Conservation (phyloP, 2,329 filamentous ascomycete species). For the Sarocladium brachiariae region DNA sequence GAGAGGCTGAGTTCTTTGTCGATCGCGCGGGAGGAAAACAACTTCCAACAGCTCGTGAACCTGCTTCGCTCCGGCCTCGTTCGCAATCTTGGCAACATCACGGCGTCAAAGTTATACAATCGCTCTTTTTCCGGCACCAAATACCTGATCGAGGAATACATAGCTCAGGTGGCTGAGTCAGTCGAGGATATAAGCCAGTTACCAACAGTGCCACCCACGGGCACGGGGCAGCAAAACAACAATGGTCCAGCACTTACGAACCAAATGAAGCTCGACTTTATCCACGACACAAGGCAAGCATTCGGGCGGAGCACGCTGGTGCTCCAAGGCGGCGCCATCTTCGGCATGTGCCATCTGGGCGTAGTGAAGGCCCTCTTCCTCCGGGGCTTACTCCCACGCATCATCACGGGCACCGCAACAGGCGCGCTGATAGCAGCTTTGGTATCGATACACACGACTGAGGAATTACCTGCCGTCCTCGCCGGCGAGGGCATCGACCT, state of each 20-base stretch:
- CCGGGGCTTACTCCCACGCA: conserved; percentile 73
- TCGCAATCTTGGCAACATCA: conserved; percentile 88
- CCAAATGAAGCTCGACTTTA: conserved; percentile 75
- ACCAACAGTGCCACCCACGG: conserved; percentile 35
- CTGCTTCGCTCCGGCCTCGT: conserved; percentile 72
- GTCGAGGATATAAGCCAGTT: conserved; percentile 68
- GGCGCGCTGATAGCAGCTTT: conserved; percentile 85
- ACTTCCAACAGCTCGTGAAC: conserved; percentile 70
- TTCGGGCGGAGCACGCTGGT: conserved; percentile 83
- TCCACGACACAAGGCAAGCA: conserved; percentile 81
- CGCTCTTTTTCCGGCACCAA: conserved; percentile 85
- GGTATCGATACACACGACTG: conserved; percentile 79
- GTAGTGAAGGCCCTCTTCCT: conserved; percentile 83
- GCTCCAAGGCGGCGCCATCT: conserved; percentile 84
- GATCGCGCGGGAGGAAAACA: conserved; percentile 60
- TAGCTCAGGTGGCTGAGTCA: conserved; percentile 74
- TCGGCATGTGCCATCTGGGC: conserved; percentile 83
- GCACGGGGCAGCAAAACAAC: conserved; percentile 17
- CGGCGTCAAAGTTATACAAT: conserved; percentile 73
- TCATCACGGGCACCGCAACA: conserved; percentile 86
- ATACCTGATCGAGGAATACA: conserved; percentile 83
- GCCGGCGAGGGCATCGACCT: conserved; percentile 77
- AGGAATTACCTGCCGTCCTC: conserved; percentile 71
- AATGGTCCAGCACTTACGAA: conserved; percentile 43
- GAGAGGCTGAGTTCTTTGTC: conserved; percentile 67